Evolutionary conservation across 2,329 filamentous ascomycete species (phyloP).

Genomic region (Fusarium sp.): DNA sequence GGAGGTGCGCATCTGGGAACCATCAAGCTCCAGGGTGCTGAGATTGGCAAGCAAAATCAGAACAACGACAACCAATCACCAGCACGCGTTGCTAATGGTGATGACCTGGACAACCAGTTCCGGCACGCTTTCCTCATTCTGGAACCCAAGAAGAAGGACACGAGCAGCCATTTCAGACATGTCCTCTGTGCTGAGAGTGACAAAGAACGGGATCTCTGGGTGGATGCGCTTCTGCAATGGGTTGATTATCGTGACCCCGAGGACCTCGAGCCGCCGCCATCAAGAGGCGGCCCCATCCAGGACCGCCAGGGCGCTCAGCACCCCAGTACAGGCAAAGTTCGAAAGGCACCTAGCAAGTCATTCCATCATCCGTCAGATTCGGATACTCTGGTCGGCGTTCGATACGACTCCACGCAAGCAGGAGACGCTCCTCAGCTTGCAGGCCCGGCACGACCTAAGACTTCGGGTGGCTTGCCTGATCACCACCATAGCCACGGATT

Average conservation of each 20-base stretch:
- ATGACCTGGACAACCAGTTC: slow-evolving; percentile 93
- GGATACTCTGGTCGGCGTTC: slow-evolving; percentile 69
- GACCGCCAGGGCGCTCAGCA: slow-evolving; percentile 57
- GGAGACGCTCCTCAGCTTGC: slow-evolving; percentile 65
- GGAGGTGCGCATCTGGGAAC: slow-evolving; percentile 92
- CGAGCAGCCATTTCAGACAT: slow-evolving; percentile 87
- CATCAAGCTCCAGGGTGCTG: slow-evolving; percentile 90
- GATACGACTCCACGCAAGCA: slow-evolving; percentile 70
- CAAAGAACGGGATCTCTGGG: slow-evolving; percentile 92
- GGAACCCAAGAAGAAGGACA: slow-evolving; percentile 97
- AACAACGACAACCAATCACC: slow-evolving; percentile 69
- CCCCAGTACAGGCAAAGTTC: slow-evolving; percentile 44
- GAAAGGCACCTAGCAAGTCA: slow-evolving; percentile 53
- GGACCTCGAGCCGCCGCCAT: slow-evolving; percentile 57
- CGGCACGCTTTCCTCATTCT: slow-evolving; percentile 95
- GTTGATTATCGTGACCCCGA: slow-evolving; percentile 80
- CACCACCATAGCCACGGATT: slow-evolving; percentile 52
- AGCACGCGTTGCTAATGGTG: slow-evolving; percentile 67
- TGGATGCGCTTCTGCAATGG: slow-evolving; percentile 89
- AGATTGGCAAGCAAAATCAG: slow-evolving; percentile 91
- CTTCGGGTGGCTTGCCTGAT: slow-evolving; percentile 54
- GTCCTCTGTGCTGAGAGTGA: slow-evolving; percentile 97
- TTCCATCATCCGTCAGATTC: slow-evolving; percentile 58
- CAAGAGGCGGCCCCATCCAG: slow-evolving; percentile 53
- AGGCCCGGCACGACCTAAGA: slow-evolving; percentile 56